Conservation (phyloP, 164 flowering plant species). For the Aristolochia californica region DNA sequence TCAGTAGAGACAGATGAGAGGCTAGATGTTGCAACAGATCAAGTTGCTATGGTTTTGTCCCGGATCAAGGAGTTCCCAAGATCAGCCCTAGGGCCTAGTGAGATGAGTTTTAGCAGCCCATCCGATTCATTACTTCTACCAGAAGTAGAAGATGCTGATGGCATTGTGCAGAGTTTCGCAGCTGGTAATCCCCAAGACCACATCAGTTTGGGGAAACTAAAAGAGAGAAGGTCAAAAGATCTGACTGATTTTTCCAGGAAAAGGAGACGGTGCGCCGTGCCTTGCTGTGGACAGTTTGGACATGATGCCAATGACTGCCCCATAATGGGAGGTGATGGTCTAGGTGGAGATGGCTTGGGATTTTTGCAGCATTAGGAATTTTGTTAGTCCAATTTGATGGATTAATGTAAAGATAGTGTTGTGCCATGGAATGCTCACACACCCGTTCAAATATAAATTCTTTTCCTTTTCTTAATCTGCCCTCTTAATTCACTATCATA, state of each 20-base stretch:
- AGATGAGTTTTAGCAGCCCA: slow-evolving; percentile 34
- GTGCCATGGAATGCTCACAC: too few species aligned
- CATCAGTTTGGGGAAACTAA: slow-evolving; percentile 34
- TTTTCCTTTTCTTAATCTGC: too few species aligned
- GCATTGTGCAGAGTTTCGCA: slow-evolving; percentile 37
- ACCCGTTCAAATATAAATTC: too few species aligned
- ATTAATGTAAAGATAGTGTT: not conserved
- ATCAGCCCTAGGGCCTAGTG: slow-evolving; percentile 26
- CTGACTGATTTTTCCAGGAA: slow-evolving; percentile 36
- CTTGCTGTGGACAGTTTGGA: slow-evolving; percentile 59
- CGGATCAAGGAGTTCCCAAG: slow-evolving; percentile 44
- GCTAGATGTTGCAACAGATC: slow-evolving; percentile 51
- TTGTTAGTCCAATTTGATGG: not conserved
- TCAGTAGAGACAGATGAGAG: slow-evolving; percentile 53
- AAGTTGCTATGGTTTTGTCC: slow-evolving; percentile 34
- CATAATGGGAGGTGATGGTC: slow-evolving; percentile 36
- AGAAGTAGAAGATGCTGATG: slow-evolving; percentile 61
- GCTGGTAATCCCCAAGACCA: slow-evolving; percentile 33
- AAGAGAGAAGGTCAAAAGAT: slow-evolving; percentile 43
- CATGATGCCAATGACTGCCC: slow-evolving; percentile 60
- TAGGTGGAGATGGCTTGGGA: slow-evolving; percentile 47
- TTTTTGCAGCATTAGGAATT: slow-evolving; percentile 26
- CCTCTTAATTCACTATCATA: too few species aligned
- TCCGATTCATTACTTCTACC: slow-evolving; percentile 48
- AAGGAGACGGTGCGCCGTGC: slow-evolving; percentile 40